Evolutionary conservation across 257 asterid genomes (phyloP).

Genomic region (Agastache rugosa): DNA sequence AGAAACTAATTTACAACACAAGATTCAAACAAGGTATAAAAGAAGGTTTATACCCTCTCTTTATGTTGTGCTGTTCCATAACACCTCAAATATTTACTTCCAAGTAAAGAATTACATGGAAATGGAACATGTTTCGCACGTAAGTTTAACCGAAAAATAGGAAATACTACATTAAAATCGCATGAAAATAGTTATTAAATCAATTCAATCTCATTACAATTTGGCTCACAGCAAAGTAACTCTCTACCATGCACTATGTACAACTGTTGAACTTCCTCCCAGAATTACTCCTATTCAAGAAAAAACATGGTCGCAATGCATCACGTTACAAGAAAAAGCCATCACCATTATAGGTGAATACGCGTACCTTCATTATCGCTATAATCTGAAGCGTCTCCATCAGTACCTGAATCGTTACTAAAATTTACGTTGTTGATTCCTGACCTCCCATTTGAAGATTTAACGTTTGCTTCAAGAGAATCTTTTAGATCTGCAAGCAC

Average conservation of each 20-base stretch:
- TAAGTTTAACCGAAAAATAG: neutral
- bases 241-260: conserved; percentile 18
- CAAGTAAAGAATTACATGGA: neutral
- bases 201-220: neutral
- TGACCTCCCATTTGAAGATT: conserved; percentile 37
- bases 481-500: conserved; percentile 67
- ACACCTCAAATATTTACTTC: neutral
- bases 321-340: neutral
- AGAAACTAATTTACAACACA: too few species aligned
- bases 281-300: neutral
- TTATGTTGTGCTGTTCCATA: too few species aligned
- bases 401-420: conserved; percentile 43
- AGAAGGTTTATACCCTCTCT: too few species aligned
- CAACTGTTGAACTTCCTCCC: neutral
- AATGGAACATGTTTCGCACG: neutral
- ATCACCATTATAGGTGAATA: conserved; percentile 10
- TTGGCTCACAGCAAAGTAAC: neutral
- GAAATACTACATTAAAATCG: neutral
- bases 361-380: conserved; percentile 36
- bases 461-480: conserved; percentile 47
- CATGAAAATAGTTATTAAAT: neutral
- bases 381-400: conserved; percentile 45
- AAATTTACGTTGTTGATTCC: conserved; percentile 36
- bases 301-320: neutral
- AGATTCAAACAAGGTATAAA: too few species aligned